Percentiles rank a stretch among this genome's conserved stretches.
phyloP scores from a whole-genome alignment of 371 early-diverging fungal species.

The Lichtheimia ramosa region DNA sequence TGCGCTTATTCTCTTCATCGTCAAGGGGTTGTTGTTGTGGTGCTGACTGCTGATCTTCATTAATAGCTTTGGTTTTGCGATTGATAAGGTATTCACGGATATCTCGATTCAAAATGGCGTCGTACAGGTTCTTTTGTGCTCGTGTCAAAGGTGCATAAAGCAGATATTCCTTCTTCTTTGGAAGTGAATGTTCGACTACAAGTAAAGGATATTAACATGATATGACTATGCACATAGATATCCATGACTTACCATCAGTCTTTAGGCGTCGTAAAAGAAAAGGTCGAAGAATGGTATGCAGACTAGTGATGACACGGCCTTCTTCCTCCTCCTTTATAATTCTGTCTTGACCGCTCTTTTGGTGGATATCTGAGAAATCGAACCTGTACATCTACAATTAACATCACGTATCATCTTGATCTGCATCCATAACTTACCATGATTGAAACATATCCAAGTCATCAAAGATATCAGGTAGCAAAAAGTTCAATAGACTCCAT shows the following conservation, averaged over 20 bases:
- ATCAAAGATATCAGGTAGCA: slow-evolving; percentile 90
- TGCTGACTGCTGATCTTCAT: slow-evolving; percentile 24
- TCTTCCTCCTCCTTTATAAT: slow-evolving; percentile 74
- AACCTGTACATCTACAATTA: slow-evolving; percentile 42
- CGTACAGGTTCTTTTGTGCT: slow-evolving; percentile 82
- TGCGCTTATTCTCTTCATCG: slow-evolving; percentile 18
- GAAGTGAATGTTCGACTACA: slow-evolving; percentile 81
- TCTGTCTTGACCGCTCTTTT: slow-evolving; percentile 67
- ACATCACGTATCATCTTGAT: background rate
- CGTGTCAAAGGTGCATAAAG: slow-evolving; percentile 83
- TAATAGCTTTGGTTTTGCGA: slow-evolving; percentile 34
- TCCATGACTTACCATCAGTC: slow-evolving; percentile 69
- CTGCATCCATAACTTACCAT: slow-evolving; percentile 49
- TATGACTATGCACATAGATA: background rate
- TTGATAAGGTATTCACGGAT: slow-evolving; percentile 72
- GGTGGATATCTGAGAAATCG: slow-evolving; percentile 76
- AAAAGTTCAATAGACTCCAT: slow-evolving; percentile 94
- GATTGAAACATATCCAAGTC: slow-evolving; percentile 80
- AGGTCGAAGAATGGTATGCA: slow-evolving; percentile 90
- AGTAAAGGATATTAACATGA: background rate
- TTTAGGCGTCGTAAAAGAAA: slow-evolving; percentile 95
- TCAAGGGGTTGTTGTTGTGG: slow-evolving; percentile 8
- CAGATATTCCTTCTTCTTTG: slow-evolving; percentile 90
- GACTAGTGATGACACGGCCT: slow-evolving; percentile 73
- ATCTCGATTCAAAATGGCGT: slow-evolving; percentile 75